Percentiles rank a stretch among this genome's conserved stretches.
phyloP scores from a whole-genome alignment of 2,329 filamentous ascomycete genomes.

The Talaromyces sp. region DNA sequence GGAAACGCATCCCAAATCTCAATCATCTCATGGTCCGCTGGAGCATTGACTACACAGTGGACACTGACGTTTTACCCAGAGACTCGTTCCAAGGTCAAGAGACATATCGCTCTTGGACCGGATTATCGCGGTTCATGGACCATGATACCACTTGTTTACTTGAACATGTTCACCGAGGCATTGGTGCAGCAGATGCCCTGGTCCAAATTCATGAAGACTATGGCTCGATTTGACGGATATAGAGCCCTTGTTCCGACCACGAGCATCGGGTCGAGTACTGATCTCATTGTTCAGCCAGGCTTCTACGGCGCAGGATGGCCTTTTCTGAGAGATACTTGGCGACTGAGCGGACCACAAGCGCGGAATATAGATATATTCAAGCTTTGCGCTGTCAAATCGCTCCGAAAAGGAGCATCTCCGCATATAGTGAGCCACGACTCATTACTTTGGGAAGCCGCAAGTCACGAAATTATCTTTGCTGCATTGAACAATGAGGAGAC shows the following conservation, averaged over 20 bases:
- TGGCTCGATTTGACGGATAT: not conserved
- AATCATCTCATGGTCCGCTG: conserved; percentile 1
- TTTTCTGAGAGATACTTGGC: not conserved
- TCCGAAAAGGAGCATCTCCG: not conserved
- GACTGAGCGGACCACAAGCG: not conserved
- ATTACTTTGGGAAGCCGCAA: conserved; percentile 8
- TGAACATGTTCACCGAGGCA: conserved; percentile 3
- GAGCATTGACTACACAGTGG: not conserved
- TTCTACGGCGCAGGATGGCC: conserved; percentile 1
- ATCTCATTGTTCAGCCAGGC: not conserved
- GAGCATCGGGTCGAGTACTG: conserved; percentile 4
- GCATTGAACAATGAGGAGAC: conserved; percentile 8
- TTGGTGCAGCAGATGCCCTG: not conserved
- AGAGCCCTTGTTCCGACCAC: not conserved
- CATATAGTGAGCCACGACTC: conserved; percentile 12
- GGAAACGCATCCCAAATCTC: not conserved
- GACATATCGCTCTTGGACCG: not conserved
- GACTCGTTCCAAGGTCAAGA: conserved; percentile 1
- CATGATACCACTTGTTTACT: conserved; percentile 2
- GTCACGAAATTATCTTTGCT: not conserved
- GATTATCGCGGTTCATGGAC: conserved; percentile 3
- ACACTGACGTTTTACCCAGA: conserved; percentile 6
- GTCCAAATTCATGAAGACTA: not conserved
- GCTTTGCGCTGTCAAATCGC: not conserved
- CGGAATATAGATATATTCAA: conserved; percentile 1